Evolutionary conservation across 192 early-diverging fungal species (phyloP), one percentile per base, ranked within the genome.

Genomic region (Podochytrium sp.): DNA sequence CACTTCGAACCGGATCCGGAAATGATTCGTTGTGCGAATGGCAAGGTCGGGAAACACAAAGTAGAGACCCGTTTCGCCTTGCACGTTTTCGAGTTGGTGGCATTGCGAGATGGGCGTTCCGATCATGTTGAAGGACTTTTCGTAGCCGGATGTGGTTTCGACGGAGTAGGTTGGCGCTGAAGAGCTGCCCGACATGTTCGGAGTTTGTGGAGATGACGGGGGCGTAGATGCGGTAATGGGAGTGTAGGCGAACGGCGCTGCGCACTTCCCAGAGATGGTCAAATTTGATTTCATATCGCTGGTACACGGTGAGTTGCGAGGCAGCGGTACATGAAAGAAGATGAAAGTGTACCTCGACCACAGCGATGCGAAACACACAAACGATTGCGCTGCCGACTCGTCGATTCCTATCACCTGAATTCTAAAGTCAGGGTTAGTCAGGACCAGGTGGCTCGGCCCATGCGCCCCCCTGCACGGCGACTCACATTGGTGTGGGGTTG

Each of bases 31-130:
- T 25, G 74, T 79, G 20, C 84, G 77, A 32, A 86, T 74, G 12
- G 70, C 73, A 7, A 86, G 52, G 40, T 86, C 84, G 51, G 63
- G 73, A 53, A 86, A 86, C n/a, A 86, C 77, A 63, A 83, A 86
- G 73, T 80, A 86, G 20, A 73, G 29, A 6, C 78, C 81, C 20
- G 78, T 67, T 12, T 47, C 65, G 2, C 70, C 76, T 25, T 80
- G 70, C 10, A 73, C 25, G 52, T 84, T 78, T 33, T 47, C 7
- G 27, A 84, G 40, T 20, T 40, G 5, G 20, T 41, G n/a, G n/a
- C 58, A 43, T 6, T 60, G 39, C n/a, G 61, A 65, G 3, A 71
- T 68, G 2, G 74, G 51, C 20, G 52, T 70, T 29, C 82, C 82
- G 4, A 76, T 51, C 37, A 84, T 56, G 30, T 56, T 63, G 29